Evolutionary conservation across 139 green algal species (phyloP).

Genomic region (Desmodesmus armatus): DNA sequence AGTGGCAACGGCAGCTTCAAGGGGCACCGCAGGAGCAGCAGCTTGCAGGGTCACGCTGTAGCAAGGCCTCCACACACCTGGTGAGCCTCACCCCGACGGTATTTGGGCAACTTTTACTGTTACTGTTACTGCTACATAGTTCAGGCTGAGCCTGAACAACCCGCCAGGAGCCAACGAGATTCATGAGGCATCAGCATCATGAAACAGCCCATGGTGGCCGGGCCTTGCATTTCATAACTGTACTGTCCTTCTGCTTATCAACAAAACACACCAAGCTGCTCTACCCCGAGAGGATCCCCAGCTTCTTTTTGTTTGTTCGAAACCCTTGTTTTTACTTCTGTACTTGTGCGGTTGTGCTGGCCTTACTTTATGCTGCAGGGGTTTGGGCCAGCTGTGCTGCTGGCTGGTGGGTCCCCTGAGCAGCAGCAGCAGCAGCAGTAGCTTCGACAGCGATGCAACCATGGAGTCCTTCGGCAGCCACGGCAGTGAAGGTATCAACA

Average conservation of each 20-base stretch:
- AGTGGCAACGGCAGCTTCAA: not conserved
- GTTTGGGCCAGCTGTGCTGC: constrained; percentile 20
- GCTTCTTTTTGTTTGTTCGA: not conserved
- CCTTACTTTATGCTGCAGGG: not conserved
- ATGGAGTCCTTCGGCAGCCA: not conserved
- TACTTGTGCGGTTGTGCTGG: not conserved
- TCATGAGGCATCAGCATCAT: not conserved
- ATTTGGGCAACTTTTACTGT: not conserved
- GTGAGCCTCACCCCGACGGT: not conserved
- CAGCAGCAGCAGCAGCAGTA: constrained; percentile 7
- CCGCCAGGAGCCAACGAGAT: too few relatives aligned
- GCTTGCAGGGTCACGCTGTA: not conserved
- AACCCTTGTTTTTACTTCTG: not conserved
- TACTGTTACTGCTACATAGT: too few relatives aligned
- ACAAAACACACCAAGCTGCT: not conserved
- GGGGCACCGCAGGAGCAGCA: not conserved
- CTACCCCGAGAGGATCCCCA: not conserved
- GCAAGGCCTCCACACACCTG: not conserved
- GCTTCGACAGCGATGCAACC: not conserved
- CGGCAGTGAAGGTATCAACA: too few relatives aligned
- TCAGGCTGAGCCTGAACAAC: not conserved
- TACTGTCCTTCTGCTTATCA: not conserved
- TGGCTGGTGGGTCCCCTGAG: constrained; percentile 3
- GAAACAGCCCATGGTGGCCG: not conserved
- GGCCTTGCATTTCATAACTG: not conserved